These are phyloP conservation scores for Dittrichia graveolens DNA, from an alignment of 129 eudicot genomes.

Conservation along the genomic window DNA sequence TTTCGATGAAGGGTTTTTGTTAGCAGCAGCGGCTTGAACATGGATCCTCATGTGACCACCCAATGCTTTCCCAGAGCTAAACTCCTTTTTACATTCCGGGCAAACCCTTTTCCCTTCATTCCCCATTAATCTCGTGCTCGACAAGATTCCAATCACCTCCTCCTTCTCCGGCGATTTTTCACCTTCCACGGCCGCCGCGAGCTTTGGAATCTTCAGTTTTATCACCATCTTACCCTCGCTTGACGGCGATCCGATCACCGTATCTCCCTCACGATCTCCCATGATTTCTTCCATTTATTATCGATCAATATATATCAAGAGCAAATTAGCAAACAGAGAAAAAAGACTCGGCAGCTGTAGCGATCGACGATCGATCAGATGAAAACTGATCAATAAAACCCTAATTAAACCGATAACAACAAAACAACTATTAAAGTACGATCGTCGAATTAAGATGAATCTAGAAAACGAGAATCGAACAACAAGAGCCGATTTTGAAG, in stretches of 20 bases:
- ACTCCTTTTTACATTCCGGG: constrained; percentile 50
- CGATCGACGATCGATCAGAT: background rate
- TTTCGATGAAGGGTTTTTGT: constrained; percentile 22
- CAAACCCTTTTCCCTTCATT: constrained; percentile 42
- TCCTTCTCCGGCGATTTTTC: background rate
- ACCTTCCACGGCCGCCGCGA: constrained; percentile 6
- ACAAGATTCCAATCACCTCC: background rate
- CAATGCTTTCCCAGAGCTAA: constrained; percentile 63
- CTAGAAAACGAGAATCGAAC: no score
- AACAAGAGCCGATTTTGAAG: no score
- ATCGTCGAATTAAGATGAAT: no score
- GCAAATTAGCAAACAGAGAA: background rate
- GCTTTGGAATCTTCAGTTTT: constrained; percentile 44
- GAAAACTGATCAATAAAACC: background rate
- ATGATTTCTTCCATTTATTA: constrained; percentile 19
- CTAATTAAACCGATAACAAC: background rate
- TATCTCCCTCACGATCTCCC: constrained; percentile 5
- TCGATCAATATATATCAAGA: background rate
- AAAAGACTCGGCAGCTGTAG: no score
- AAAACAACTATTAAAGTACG: no score
- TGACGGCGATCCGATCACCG: constrained; percentile 13
- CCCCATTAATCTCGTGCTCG: no score
- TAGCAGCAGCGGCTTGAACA: constrained; percentile 20
- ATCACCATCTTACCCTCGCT: constrained; percentile 35
- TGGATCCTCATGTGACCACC: constrained; percentile 86